phyloP scores from a whole-genome alignment of 345 rosid species.

The Citrus medica region DNA sequence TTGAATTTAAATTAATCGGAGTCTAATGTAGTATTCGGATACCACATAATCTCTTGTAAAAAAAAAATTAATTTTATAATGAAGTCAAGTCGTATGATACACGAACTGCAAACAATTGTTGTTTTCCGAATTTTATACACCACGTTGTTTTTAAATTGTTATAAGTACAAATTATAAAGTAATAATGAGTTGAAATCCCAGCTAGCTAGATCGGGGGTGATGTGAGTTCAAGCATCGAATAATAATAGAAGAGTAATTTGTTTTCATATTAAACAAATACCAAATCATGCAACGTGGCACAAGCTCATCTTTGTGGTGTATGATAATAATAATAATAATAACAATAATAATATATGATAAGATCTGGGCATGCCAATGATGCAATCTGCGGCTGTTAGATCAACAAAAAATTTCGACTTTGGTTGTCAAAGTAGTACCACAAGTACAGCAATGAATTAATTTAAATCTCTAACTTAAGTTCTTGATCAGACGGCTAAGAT shows the following conservation, averaged over 20 bases:
- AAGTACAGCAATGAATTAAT: conserved; percentile 16
- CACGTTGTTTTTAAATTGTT: too few relatives aligned
- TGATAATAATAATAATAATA: background rate
- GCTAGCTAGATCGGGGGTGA: background rate
- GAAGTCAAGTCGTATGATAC: too few relatives aligned
- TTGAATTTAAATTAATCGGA: too few relatives aligned
- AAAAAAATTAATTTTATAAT: too few relatives aligned
- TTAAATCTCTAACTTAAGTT: background rate
- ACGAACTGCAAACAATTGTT: too few relatives aligned
- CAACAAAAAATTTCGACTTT: background rate
- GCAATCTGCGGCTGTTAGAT: background rate
- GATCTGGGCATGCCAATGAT: conserved; percentile 1
- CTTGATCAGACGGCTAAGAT: conserved; percentile 9
- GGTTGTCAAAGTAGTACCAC: background rate
- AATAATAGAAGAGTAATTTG: background rate
- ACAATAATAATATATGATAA: background rate
- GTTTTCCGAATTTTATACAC: too few relatives aligned
- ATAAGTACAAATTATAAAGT: too few relatives aligned
- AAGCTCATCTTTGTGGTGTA: background rate
- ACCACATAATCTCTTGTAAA: too few relatives aligned
- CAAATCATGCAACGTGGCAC: conserved; percentile 1
- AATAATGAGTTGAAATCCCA: background rate
- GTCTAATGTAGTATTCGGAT: fast-evolving
- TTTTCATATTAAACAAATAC: background rate
- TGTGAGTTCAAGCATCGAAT: background rate